Percentiles rank a stretch among this genome's conserved stretches.
Conservation (phyloP, 345 rosid genomes). For the Iberis pinnata region DNA sequence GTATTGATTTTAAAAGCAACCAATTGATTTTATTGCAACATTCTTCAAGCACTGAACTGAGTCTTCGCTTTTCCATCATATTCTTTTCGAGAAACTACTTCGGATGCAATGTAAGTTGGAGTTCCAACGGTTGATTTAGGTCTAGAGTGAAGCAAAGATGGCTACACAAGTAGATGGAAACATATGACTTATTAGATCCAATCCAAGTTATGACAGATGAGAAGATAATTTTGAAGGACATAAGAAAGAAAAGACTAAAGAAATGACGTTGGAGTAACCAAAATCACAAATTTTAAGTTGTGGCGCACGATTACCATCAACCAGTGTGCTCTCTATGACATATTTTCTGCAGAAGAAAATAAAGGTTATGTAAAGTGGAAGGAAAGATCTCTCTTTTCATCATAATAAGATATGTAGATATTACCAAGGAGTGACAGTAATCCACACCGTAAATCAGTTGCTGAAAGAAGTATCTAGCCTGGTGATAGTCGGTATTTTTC, state of each 20-base stretch:
- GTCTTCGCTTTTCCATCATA: slow-evolving; percentile 45
- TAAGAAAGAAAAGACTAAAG: not conserved
- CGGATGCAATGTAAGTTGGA: too few relatives aligned
- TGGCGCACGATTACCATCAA: slow-evolving; percentile 91
- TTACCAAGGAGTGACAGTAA: slow-evolving; percentile 71
- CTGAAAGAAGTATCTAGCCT: slow-evolving; percentile 95
- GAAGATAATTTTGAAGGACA: too few relatives aligned
- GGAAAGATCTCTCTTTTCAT: not conserved
- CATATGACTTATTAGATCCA: slow-evolving; percentile 14
- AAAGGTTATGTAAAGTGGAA: not conserved
- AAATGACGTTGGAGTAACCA: slow-evolving; percentile 82
- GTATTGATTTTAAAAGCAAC: slow-evolving; percentile 25
- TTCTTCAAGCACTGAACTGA: slow-evolving; percentile 3
- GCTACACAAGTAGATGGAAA: slow-evolving; percentile 33
- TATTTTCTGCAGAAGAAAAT: slow-evolving; percentile 41
- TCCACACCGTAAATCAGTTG: slow-evolving; percentile 79
- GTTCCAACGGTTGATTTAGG: slow-evolving; percentile 90
- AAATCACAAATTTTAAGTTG: slow-evolving; percentile 87
- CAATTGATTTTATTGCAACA: too few relatives aligned
- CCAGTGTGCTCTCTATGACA: slow-evolving; percentile 90
- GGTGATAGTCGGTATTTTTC: too few relatives aligned
- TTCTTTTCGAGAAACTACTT: too few relatives aligned
- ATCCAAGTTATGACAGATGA: slow-evolving; percentile 2
- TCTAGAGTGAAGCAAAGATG: slow-evolving; percentile 79
- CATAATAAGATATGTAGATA: slow-evolving; percentile 1